Conservation (phyloP, 1,284 basidiomycete genomes). For the Fomitopsis schrenkii region DNA sequence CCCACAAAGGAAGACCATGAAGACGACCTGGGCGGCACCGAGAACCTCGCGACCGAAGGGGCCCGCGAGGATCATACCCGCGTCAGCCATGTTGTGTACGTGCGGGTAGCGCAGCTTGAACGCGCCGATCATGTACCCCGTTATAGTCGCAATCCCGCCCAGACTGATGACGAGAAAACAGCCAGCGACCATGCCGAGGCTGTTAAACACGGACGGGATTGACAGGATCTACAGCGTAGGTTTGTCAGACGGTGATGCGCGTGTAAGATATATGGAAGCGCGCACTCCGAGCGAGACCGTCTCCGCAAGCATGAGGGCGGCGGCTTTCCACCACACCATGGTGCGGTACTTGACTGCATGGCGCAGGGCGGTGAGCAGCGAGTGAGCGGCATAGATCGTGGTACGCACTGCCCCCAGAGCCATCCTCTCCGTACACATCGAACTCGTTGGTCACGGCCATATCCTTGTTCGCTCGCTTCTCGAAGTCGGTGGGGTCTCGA, state of each 20-base stretch:
- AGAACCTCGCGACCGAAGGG: slow-evolving; percentile 45
- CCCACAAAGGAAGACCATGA: slow-evolving; percentile 38
- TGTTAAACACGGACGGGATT: slow-evolving; percentile 27
- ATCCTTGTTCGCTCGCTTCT: neutral
- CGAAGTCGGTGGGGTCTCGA: neutral
- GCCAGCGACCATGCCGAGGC: slow-evolving; percentile 27
- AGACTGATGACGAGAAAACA: slow-evolving; percentile 27
- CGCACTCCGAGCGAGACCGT: slow-evolving; percentile 29
- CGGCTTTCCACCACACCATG: slow-evolving; percentile 32
- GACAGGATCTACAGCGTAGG: slow-evolving; percentile 22
- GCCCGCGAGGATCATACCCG: slow-evolving; percentile 49
- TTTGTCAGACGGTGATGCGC: neutral
- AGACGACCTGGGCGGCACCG: slow-evolving; percentile 44
- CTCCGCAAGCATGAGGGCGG: slow-evolving; percentile 30
- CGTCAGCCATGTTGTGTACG: slow-evolving; percentile 39
- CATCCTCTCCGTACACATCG: slow-evolving; percentile 15
- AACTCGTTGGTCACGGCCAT: slow-evolving; percentile 2
- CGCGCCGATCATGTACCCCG: slow-evolving; percentile 25
- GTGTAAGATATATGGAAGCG: neutral
- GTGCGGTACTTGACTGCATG: slow-evolving; percentile 29
- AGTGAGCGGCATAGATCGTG: neutral
- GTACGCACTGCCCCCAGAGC: slow-evolving; percentile 14
- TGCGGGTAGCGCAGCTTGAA: slow-evolving; percentile 31
- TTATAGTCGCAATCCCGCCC: slow-evolving; percentile 23
- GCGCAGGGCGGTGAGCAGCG: neutral